These are phyloP conservation scores for Patellaria atrata DNA, from an alignment of 495 filamentous ascomycete species.

Conservation along the genomic window DNA sequence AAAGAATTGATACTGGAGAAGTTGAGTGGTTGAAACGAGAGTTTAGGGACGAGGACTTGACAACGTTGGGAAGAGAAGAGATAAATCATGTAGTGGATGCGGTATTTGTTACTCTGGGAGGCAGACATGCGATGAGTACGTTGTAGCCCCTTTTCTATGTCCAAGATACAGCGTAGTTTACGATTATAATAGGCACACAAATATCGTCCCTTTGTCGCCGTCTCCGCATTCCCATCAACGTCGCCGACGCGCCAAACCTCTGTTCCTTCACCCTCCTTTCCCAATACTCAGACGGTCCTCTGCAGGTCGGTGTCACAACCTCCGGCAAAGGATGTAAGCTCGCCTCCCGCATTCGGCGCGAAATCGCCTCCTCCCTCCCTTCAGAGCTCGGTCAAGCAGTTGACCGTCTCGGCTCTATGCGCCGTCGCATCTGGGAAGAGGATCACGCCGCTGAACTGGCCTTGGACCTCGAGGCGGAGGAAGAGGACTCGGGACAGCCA, in stretches of 20 bases:
- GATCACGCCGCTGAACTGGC: conserved; percentile 41
- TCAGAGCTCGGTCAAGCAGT: conserved; percentile 71
- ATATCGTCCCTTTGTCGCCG: conserved; percentile 64
- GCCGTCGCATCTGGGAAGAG: conserved; percentile 66
- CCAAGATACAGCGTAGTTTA: conserved; percentile 1
- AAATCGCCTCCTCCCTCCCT: conserved; percentile 70
- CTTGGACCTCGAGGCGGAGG: conserved; percentile 43
- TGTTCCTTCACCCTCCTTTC: conserved; percentile 85
- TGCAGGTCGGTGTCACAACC: conserved; percentile 92
- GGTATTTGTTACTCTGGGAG: conserved; percentile 70
- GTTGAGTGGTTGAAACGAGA: conserved; percentile 55
- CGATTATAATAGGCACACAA: conserved; percentile 35
- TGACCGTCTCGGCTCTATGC: conserved; percentile 58
- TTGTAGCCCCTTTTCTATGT: not conserved
- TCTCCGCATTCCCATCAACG: conserved; percentile 82
- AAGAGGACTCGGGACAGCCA: conserved; percentile 81
- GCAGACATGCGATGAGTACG: conserved; percentile 38
- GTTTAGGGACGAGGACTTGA: conserved; percentile 64
- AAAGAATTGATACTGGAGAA: conserved; percentile 56
- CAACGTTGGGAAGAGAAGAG: conserved; percentile 61
- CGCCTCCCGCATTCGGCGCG: conserved; percentile 74
- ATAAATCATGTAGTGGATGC: conserved; percentile 70
- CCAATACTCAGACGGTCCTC: conserved; percentile 73
- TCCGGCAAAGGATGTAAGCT: conserved; percentile 93
- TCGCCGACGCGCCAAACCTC: conserved; percentile 73